phyloP scores from a whole-genome alignment of 495 filamentous ascomycete genomes.

The Ascobolus immersus region DNA sequence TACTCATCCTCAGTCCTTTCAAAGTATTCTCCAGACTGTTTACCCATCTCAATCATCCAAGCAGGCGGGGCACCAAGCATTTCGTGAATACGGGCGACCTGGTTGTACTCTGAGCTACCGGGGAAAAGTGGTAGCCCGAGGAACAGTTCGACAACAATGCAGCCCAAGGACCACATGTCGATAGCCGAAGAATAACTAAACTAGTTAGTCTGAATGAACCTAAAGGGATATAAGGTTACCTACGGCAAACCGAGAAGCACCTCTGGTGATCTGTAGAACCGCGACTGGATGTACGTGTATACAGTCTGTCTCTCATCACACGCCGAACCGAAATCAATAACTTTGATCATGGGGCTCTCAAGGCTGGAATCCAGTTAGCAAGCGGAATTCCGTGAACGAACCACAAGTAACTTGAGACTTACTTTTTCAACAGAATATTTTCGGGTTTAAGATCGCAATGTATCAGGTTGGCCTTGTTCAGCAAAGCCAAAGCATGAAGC shows the following conservation, averaged over 20 bases:
- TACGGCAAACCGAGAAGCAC: slow-evolving; percentile 75
- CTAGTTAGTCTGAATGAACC: slow-evolving; percentile 6
- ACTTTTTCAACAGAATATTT: slow-evolving; percentile 95
- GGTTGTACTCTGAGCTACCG: slow-evolving; percentile 96
- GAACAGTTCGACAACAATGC: slow-evolving; percentile 96
- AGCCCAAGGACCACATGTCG: slow-evolving; percentile 99
- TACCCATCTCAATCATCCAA: slow-evolving; percentile 99
- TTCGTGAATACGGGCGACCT: slow-evolving; percentile 88
- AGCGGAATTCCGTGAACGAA: slow-evolving; percentile 1
- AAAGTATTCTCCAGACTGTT: slow-evolving; percentile 92
- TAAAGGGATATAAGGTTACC: slow-evolving; percentile 11
- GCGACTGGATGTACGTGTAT: slow-evolving; percentile 97
- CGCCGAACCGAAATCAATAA: slow-evolving; percentile 97
- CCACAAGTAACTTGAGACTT: slow-evolving; percentile 16
- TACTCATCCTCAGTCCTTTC: slow-evolving; percentile 75
- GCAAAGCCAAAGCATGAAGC: slow-evolving; percentile 65
- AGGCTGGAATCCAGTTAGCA: slow-evolving; percentile 26
- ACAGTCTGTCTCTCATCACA: slow-evolving; percentile 97
- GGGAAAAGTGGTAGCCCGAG: slow-evolving; percentile 86
- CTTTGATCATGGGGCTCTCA: slow-evolving; percentile 98
- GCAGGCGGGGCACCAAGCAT: slow-evolving; percentile 92
- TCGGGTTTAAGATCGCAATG: slow-evolving; percentile 98
- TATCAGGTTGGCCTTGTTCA: slow-evolving; percentile 92
- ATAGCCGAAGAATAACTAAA: slow-evolving; percentile 85
- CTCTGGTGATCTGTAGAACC: slow-evolving; percentile 94